These are phyloP conservation scores for Jackrogersella multiformis DNA, from an alignment of 495 filamentous ascomycete species.

Conservation along the genomic window DNA sequence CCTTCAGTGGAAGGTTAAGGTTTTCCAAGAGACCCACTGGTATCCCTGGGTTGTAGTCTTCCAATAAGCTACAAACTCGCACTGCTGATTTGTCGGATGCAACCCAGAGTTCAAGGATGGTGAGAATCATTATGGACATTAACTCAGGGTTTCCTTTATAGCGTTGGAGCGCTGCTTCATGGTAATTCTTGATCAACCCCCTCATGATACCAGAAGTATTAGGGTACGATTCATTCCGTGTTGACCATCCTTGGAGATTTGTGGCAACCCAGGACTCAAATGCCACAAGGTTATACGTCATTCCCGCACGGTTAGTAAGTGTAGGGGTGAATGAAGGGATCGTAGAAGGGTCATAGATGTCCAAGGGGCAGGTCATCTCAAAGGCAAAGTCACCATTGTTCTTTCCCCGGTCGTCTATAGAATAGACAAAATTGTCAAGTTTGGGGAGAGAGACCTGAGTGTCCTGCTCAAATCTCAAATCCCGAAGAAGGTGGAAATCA, in stretches of 20 bases:
- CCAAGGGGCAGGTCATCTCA: neutral
- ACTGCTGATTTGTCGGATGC: conserved; percentile 64
- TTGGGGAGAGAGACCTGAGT: neutral
- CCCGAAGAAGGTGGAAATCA: neutral
- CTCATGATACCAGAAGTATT: conserved; percentile 24
- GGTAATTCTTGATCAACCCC: conserved; percentile 36
- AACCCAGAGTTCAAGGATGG: conserved; percentile 70
- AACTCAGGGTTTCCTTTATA: conserved; percentile 61
- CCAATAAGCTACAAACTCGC: conserved; percentile 51
- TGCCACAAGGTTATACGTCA: conserved; percentile 4
- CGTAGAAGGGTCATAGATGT: neutral
- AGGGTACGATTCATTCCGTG: neutral
- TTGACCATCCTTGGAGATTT: conserved; percentile 15
- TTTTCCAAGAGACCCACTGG: conserved; percentile 53
- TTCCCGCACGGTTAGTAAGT: neutral
- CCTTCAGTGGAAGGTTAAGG: conserved; percentile 58
- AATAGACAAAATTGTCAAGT: conserved; percentile 14
- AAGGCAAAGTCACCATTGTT: neutral
- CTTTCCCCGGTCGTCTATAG: neutral
- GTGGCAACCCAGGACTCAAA: conserved; percentile 36
- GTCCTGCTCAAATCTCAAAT: conserved; percentile 16
- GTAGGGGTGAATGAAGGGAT: neutral
- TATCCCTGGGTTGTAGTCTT: conserved; percentile 62
- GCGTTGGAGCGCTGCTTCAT: conserved; percentile 10
- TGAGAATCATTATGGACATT: conserved; percentile 68